Conservation (phyloP, 257 asterid species). For the Jacaranda copaia region DNA sequence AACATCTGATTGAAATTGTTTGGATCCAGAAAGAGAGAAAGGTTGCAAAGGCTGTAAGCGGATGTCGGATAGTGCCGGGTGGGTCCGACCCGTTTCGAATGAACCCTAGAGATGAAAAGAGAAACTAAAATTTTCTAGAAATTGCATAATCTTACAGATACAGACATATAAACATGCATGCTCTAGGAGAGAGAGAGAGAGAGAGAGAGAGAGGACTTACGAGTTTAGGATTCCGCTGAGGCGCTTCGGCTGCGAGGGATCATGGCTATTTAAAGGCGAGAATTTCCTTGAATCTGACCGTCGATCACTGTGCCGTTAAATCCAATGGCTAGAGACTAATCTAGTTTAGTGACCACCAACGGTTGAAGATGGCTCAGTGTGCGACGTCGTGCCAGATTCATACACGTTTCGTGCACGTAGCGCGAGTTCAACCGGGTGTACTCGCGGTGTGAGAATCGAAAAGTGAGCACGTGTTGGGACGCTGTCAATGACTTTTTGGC, state of each 20-base stretch:
- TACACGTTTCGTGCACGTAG: slow-evolving; percentile 11
- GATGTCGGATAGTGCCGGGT: slow-evolving; percentile 21
- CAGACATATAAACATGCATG: slow-evolving; percentile 19
- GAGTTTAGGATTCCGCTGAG: slow-evolving; percentile 46
- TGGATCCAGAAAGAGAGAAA: slow-evolving; percentile 34
- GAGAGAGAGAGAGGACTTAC: slow-evolving; percentile 51
- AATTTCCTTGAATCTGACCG: slow-evolving; percentile 42
- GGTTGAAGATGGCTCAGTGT: slow-evolving; percentile 15
- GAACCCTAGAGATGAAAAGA: slow-evolving; percentile 47
- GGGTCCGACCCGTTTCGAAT: slow-evolving; percentile 40
- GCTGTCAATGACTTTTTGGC: slow-evolving; percentile 20
- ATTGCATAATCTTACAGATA: slow-evolving; percentile 32
- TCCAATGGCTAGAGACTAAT: slow-evolving; percentile 42
- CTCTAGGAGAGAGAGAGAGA: slow-evolving; percentile 24
- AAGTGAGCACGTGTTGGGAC: slow-evolving; percentile 36
- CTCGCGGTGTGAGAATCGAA: background rate
- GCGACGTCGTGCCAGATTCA: background rate
- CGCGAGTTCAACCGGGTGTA: background rate
- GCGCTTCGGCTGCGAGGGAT: slow-evolving; percentile 41
- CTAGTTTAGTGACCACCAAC: slow-evolving; percentile 16
- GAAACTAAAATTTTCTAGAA: slow-evolving; percentile 5
- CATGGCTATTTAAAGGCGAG: slow-evolving; percentile 43
- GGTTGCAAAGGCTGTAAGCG: slow-evolving; percentile 18
- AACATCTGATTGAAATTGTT: slow-evolving; percentile 31
- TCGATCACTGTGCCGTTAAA: slow-evolving; percentile 39